Evolutionary conservation across 805 yeast genomes (phyloP).

Genomic region (Saccharomycopsis capsularis): DNA sequence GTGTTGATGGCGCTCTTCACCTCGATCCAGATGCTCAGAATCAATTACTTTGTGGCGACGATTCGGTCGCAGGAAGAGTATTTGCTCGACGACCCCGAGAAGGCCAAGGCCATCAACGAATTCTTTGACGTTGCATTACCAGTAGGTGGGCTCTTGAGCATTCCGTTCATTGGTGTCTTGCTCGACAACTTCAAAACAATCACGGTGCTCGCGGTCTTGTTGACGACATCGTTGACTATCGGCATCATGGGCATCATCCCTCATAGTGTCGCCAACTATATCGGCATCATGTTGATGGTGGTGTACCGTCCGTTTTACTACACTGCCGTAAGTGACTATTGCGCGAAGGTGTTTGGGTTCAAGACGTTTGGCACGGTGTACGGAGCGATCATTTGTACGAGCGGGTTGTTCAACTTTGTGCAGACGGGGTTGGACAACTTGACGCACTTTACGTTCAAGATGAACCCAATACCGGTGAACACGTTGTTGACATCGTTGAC

Average conservation of each 20-base stretch:
- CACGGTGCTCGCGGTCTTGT: slow-evolving; percentile 45
- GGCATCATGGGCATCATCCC: slow-evolving; percentile 68
- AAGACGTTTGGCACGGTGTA: slow-evolving; percentile 87
- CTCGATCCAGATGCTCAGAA: slow-evolving; percentile 81
- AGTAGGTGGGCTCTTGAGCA: slow-evolving; percentile 77
- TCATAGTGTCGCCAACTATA: slow-evolving; percentile 42
- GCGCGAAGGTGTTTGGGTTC: slow-evolving; percentile 91
- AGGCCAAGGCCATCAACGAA: slow-evolving; percentile 54
- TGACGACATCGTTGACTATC: slow-evolving; percentile 49
- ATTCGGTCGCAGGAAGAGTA: slow-evolving; percentile 74
- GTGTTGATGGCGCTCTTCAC: slow-evolving; percentile 70
- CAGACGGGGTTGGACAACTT: slow-evolving; percentile 63
- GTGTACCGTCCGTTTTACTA: slow-evolving; percentile 87
- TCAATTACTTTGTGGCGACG: slow-evolving; percentile 90
- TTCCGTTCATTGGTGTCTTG: slow-evolving; percentile 78
- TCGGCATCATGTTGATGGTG: slow-evolving; percentile 68
- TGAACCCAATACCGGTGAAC: slow-evolving; percentile 81
- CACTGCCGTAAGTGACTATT: slow-evolving; percentile 85
- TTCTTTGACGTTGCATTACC: slow-evolving; percentile 86
- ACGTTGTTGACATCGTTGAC: slow-evolving; percentile 47
- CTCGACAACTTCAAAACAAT: slow-evolving; percentile 69
- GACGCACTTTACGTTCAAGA: slow-evolving; percentile 60
- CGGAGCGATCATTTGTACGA: slow-evolving; percentile 74
- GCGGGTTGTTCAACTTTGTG: slow-evolving; percentile 72
- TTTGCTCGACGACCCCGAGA: slow-evolving; percentile 45